Evolutionary conservation across 1,139 yeast genomes (phyloP), one percentile per base, ranked within the genome.

Genomic region (Suhomyces maxii): DNA sequence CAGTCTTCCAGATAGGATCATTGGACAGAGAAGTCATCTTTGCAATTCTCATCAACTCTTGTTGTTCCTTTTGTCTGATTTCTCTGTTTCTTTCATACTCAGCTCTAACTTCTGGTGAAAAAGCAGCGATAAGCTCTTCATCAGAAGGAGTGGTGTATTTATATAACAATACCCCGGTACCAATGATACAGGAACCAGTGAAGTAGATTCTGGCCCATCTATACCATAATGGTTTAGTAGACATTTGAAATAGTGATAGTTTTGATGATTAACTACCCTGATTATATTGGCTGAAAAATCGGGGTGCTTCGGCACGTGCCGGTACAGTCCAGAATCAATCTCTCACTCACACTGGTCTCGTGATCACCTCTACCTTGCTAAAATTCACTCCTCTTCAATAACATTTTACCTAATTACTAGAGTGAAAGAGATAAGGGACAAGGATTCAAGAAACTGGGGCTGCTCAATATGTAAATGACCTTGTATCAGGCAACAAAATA

Each of bases 1-100:
- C 95, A 0, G 95, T 82, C 61, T 79, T 84, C 95, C 95, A 86
- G 40, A 86, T 80, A 0, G 95, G 95, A 46, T 85, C 88, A 54
- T 81, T 75, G 18, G 89, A 82, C 3, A 76, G 71, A 1, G 89
- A 65, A 0, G 93, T 86, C 53, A 77, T 58, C 48, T 77, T 69
- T 2, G 82, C 91, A 30, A 85, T 80, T 51, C 78, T 79, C 79
- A 85, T 85, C 53, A 86, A 65, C 57, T 79, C 82, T 60, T 77
- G 73, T 60, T 84, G 87, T 63, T 87, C 91, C 56, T 76, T 71
- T 60, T 80, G 77, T 64, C 95, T 74, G 48, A 85, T 63, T 8
- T 71, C 83, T 55, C 76, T 77, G 59, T 86, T 86, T 46, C 75
- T 71, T 59, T 87, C 93, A 61, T 88, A 89, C 50, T 86, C 85